Conservation (phyloP, 1,139 yeast species). For the Lodderomyces margitis region DNA sequence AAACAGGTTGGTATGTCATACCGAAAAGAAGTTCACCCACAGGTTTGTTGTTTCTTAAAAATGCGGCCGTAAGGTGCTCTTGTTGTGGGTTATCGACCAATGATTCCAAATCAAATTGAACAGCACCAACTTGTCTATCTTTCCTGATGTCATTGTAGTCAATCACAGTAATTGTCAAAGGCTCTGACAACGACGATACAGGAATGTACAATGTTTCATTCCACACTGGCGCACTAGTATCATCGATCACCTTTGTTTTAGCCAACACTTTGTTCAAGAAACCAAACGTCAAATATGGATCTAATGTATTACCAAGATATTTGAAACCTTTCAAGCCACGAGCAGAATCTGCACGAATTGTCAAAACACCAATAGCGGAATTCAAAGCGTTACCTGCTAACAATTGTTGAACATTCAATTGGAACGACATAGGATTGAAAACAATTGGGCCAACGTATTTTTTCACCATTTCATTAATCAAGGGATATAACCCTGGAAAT, state of each 20-base stretch:
- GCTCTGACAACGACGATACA: slow-evolving; percentile 75
- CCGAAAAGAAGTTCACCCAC: slow-evolving; percentile 75
- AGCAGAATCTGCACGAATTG: slow-evolving; percentile 66
- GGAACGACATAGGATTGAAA: slow-evolving; percentile 86
- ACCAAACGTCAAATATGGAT: slow-evolving; percentile 81
- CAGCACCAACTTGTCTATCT: slow-evolving; percentile 77
- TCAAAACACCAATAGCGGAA: slow-evolving; percentile 84
- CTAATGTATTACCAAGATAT: slow-evolving; percentile 73
- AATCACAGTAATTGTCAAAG: slow-evolving; percentile 63
- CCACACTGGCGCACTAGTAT: slow-evolving; percentile 77
- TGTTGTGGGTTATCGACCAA: slow-evolving; percentile 57
- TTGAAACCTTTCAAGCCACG: slow-evolving; percentile 66
- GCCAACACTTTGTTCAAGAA: slow-evolving; percentile 58
- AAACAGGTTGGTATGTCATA: slow-evolving; percentile 72
- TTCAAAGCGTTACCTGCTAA: slow-evolving; percentile 79
- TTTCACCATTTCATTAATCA: slow-evolving; percentile 79
- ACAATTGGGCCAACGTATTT: slow-evolving; percentile 87
- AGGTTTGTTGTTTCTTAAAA: slow-evolving; percentile 76
- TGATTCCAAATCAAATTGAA: slow-evolving; percentile 71
- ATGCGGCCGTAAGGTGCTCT: slow-evolving; percentile 50
- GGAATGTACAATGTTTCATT: slow-evolving; percentile 73
- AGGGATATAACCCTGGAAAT: slow-evolving; percentile 80
- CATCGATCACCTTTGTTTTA: slow-evolving; percentile 61
- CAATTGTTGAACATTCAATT: slow-evolving; percentile 86
- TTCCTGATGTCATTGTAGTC: slow-evolving; percentile 80